These are phyloP conservation scores for Beta lomatogona DNA, from an alignment of 179 eudicot genomes.

Conservation along the genomic window DNA sequence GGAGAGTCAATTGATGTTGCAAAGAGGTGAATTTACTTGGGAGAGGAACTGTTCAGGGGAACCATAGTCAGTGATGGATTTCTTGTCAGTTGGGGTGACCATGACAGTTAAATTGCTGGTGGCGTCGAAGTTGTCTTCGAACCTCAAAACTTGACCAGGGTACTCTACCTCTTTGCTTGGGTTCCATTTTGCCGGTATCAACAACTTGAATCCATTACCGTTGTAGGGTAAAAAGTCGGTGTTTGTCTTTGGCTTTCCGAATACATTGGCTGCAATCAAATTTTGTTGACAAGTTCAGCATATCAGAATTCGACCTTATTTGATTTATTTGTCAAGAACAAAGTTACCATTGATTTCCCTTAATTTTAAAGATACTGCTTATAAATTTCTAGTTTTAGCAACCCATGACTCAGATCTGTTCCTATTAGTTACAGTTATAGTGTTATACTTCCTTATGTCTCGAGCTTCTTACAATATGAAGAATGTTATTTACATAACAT, in stretches of 20 bases:
- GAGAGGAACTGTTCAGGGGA: conserved; percentile 90
- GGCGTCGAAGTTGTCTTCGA: conserved; percentile 90
- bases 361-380: too few species aligned
- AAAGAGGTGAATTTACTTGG: conserved; percentile 37
- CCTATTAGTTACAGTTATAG: too few species aligned
- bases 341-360: too few species aligned
- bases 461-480: neutral
- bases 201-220: conserved; percentile 75
- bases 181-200: conserved; percentile 90
- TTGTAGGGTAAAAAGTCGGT: conserved; percentile 69
- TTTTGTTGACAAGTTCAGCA: neutral
- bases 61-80: conserved; percentile 82
- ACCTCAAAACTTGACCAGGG: conserved; percentile 90
- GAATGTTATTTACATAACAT: too few species aligned
- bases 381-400: too few species aligned
- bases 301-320: neutral
- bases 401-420: too few species aligned
- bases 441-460: neutral
- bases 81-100: conserved; percentile 82
- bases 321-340: too few species aligned
- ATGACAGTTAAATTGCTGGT: conserved; percentile 66
- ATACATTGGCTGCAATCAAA: conserved; percentile 74
- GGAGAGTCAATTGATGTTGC: neutral
- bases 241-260: conserved; percentile 88
- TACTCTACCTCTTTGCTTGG: conserved; percentile 88